Evolutionary conservation across 177 flowering plant species (phyloP).

Genomic region (Vitis hybrid): DNA sequence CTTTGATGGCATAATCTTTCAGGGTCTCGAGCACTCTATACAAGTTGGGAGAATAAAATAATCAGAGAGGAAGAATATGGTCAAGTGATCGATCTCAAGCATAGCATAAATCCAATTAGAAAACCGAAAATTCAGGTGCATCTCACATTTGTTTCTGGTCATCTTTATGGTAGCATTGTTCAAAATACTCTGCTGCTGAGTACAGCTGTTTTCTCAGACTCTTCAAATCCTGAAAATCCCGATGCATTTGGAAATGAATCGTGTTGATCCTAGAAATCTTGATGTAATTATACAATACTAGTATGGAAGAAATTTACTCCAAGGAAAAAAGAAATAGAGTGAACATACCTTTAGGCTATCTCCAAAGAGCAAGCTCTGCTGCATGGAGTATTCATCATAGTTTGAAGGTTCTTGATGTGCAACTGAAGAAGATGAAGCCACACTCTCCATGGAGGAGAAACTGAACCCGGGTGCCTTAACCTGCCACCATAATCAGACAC

Average conservation of each 20-base stretch:
- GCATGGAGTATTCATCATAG: slow-evolving; percentile 33
- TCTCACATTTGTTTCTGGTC: slow-evolving; percentile 33
- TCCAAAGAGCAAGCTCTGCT: slow-evolving; percentile 30
- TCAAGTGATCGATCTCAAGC: not conserved
- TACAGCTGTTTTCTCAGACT: slow-evolving; percentile 38
- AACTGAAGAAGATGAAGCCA: slow-evolving; percentile 10
- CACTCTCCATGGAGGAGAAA: slow-evolving; percentile 1
- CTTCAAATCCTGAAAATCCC: slow-evolving; percentile 34
- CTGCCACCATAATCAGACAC: not conserved
- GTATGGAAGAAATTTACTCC: not conserved
- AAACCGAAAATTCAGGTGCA: not conserved
- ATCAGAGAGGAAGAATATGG: not conserved
- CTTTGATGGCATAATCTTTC: slow-evolving; percentile 76
- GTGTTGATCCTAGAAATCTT: not conserved
- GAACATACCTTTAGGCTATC: slow-evolving; percentile 28
- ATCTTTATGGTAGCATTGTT: slow-evolving; percentile 25
- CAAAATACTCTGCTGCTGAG: slow-evolving; percentile 52
- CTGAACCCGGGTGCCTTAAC: not conserved
- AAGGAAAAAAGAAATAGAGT: not conserved
- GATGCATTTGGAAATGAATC: not conserved
- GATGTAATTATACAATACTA: not conserved
- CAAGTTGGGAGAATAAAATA: not conserved
- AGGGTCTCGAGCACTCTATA: slow-evolving; percentile 66
- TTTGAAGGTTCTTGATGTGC: slow-evolving; percentile 18
- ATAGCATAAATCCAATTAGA: not conserved